Evolutionary conservation across 1,139 yeast species (phyloP), one percentile per base, ranked within the genome.

Genomic region (Arxiozyma slooffiae): DNA sequence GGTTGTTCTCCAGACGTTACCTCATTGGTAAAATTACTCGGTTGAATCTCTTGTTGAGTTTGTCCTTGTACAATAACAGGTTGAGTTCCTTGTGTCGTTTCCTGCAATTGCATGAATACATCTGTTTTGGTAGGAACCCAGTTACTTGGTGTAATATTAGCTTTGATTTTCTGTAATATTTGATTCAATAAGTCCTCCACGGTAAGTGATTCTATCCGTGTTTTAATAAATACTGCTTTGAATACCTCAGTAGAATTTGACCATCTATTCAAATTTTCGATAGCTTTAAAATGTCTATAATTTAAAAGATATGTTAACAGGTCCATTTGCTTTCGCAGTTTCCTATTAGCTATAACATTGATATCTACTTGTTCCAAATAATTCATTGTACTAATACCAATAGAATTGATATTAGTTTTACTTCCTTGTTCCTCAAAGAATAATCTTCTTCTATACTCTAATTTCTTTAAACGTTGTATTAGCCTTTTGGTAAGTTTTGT

Each of bases 161-260:
- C 36, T 52, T 56, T 26, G 4, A 69, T 58, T 48, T 63, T 63
- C 21, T 62, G 54, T 3, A 64, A 62, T 36, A 60, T 60, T 1
- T 52, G 48, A 22, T 62, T 64, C 11, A 66, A 55, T 39, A 61
- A 63, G 17, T 60, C 61, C 23, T 61, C 67, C 11, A 60, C 60
- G 16, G 55, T 55, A 7, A 51, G 52, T 11, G 47, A 47, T 1
- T 52, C 52, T 7, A 55, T 56, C 6, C 51, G 50, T n/a, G 50
- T 55, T 17, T 52, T 54, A 9, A 47, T 54, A 24, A 52, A 53
- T 11, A 38, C 53, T 17, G 53, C 53, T 6, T 8, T 26, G 17
- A 8, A 17, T n/a, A 21, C 18, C 3, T 21, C 39, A n/a, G 38
- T 21, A 9, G 36, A 5, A 22, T 60, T 60, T 43, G 53, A 59